Conservation (phyloP, 2,329 filamentous ascomycete genomes). For the Neopestalotiopsis clavispora region DNA sequence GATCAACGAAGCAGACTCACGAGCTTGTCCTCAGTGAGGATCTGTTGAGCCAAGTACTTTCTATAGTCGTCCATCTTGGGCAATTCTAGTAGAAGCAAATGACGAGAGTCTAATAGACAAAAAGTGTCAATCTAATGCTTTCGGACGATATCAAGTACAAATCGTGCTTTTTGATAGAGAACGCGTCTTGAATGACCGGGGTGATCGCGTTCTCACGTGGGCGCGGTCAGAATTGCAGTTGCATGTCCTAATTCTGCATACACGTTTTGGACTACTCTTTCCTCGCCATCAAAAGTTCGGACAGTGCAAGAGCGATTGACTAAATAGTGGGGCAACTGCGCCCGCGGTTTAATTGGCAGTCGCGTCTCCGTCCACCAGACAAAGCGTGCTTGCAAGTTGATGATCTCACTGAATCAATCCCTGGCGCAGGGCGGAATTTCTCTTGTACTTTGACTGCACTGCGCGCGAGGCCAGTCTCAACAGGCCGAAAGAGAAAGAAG, state of each 20-base stretch:
- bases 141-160: not conserved
- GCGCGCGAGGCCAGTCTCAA: not conserved
- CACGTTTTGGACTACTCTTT: not conserved
- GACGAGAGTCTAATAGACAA: not conserved
- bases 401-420: slow-evolving; percentile 4
- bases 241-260: not conserved
- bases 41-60: slow-evolving; percentile 74
- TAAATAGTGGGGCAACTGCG: not conserved
- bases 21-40: slow-evolving; percentile 76
- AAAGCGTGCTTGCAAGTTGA: not conserved
- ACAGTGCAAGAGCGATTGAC: not conserved
- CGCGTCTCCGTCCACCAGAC: slow-evolving; percentile 14
- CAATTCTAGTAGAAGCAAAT: not conserved
- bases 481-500: not conserved
- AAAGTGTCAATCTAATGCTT: not conserved
- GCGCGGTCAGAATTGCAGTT: not conserved
- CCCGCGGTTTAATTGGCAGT: slow-evolving; percentile 20
- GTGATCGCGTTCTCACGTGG: slow-evolving; percentile 39
- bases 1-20: slow-evolving; percentile 49
- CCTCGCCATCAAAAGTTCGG: not conserved
- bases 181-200: not conserved
- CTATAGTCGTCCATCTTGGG: slow-evolving; percentile 64
- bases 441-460: not conserved
- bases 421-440: not conserved
- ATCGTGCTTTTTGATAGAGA: not conserved